A percentile compares a stretch with the other conserved stretches of the same genome.
These are phyloP conservation scores for Dictyostelium firmibasis DNA, from an alignment of 78 protist species.

Conservation along the genomic window DNA sequence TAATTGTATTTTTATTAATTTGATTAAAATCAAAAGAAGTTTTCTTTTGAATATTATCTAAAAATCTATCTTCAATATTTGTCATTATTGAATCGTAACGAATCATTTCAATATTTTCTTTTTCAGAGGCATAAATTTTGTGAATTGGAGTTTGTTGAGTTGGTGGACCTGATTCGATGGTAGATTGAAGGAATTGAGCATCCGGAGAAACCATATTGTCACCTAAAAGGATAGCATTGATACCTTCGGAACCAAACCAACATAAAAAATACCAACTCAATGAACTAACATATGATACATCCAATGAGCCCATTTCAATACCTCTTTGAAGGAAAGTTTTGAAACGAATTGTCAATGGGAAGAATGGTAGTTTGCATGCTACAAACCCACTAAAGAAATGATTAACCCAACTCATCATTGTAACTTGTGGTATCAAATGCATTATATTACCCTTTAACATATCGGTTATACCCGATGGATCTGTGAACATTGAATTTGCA, in stretches of 20 bases:
- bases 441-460: slow-evolving; percentile 88
- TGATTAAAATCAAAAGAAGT: background rate
- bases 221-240: slow-evolving; percentile 76
- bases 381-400: slow-evolving; percentile 93
- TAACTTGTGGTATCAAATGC: slow-evolving; percentile 88
- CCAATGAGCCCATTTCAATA: slow-evolving; percentile 84
- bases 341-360: slow-evolving; percentile 90
- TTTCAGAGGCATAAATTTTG: slow-evolving; percentile 62
- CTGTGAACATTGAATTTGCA: slow-evolving; percentile 69
- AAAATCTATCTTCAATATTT: slow-evolving; percentile 56
- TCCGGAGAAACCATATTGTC: slow-evolving; percentile 8
- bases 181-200: slow-evolving; percentile 5
- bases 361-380: slow-evolving; percentile 82
- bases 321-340: slow-evolving; percentile 91
- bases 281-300: slow-evolving; percentile 89
- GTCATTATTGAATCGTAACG: slow-evolving; percentile 62
- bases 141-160: slow-evolving; percentile 54
- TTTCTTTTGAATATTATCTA: slow-evolving; percentile 11
- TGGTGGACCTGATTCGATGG: slow-evolving; percentile 28
- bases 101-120: slow-evolving; percentile 80
- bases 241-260: slow-evolving; percentile 92
- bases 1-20: background rate
- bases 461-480: slow-evolving; percentile 86
- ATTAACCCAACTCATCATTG: slow-evolving; percentile 85
- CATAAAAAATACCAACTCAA: slow-evolving; percentile 86